Percentiles rank a stretch among this genome's conserved stretches.
phyloP scores from a whole-genome alignment of 169 alveolate species.

The Cryptosporidium canis region DNA sequence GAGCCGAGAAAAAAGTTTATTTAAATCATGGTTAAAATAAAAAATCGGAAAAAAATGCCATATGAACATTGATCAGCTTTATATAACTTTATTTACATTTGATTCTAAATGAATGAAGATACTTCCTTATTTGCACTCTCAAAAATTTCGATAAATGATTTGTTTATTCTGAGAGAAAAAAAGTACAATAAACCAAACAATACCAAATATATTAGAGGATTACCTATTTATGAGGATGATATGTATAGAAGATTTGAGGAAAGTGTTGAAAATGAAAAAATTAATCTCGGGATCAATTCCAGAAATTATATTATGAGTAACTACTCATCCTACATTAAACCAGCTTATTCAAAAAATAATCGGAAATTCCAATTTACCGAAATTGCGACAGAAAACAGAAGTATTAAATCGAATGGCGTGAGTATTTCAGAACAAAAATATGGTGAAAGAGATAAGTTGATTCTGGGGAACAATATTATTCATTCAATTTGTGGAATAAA shows the following conservation, averaged over 20 bases:
- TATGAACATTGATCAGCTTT: not conserved
- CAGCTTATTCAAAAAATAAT: not conserved
- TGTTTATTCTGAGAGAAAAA: slow-evolving; percentile 1
- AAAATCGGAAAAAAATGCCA: not conserved
- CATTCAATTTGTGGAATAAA: not conserved
- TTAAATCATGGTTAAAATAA: not conserved
- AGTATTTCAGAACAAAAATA: not conserved
- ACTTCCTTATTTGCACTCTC: slow-evolving; percentile 4
- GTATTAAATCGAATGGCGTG: not conserved
- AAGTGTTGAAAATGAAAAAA: too few species aligned
- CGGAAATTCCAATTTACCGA: not conserved
- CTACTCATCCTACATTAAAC: too few species aligned
- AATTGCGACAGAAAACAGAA: not conserved
- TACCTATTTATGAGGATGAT: not conserved
- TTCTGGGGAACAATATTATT: not conserved
- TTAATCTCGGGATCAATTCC: too few species aligned
- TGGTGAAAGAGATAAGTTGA: not conserved
- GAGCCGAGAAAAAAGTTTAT: not conserved
- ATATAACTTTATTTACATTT: not conserved
- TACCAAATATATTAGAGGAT: not conserved
- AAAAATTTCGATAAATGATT: slow-evolving; percentile 17
- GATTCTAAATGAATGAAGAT: not conserved
- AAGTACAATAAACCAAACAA: not conserved
- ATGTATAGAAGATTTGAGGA: not conserved
- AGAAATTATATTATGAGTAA: too few species aligned